Base-by-base conservation (phyloP, 768 basidiomycete genomes). In the Jaapia argillacea region DNA sequence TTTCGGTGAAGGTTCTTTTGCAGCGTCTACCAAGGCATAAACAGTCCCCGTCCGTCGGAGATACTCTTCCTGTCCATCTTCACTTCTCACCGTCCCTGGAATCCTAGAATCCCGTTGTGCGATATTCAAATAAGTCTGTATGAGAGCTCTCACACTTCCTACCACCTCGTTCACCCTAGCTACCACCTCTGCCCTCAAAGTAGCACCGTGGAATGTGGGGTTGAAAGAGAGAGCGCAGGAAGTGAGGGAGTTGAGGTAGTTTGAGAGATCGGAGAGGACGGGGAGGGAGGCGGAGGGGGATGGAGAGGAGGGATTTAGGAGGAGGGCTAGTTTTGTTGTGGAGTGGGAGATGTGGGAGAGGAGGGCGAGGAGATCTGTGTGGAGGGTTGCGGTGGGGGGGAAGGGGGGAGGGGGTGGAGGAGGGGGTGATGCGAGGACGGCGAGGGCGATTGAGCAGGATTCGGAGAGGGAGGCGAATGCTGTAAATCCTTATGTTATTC, bases 261-360 rank as follows among this genome's bases (percentile, higher is more conserved):
- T 61, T 3, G 70, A 60, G 33, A 80, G 62, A 47, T 81, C 79
- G 44, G 63, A 71, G 43, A 81, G 65, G 20, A 79, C 67, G 5
- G 66, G 48, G 10, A 74, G 51, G 10, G 77, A 64, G 1, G 80
- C 74, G 2, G 65, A 53, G 52, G 74, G 71, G 4, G 76, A 63
- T 1, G 68, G 51, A 38, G 24, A 63, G 3, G 74, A 58, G 4
- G 81, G 77, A 35, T 79, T 83, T 41, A 83, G 66, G 1, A 72
- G 66, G 25, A 86, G 69, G 3, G 83, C 66, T 21, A 82, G 57
- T 53, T 80, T 84, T 16, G 81, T 84, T 4, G 72, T 62, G 24
- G 70, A 60, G 18, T 64, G 58, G 56, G 80, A 65, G n/a, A 84
- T 53, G 48, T 83, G 66, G 4, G 74, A 63, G 36, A 84, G 65